These are phyloP conservation scores for Suillus plorans DNA, from an alignment of 768 basidiomycete genomes.

Conservation along the genomic window DNA sequence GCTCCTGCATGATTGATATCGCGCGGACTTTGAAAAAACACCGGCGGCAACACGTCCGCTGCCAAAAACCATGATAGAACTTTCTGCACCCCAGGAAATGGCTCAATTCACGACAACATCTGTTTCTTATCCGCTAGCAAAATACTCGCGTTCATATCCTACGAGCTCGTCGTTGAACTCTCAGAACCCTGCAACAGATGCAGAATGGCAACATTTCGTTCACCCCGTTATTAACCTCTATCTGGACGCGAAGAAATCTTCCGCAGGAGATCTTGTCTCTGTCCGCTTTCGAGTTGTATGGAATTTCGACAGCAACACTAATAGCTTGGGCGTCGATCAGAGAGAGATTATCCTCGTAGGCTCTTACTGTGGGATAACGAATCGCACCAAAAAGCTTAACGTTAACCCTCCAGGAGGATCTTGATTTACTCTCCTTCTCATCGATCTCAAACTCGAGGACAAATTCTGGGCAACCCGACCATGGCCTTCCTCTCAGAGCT, in stretches of 20 bases:
- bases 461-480: conserved; percentile 35
- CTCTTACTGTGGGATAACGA: conserved; percentile 12
- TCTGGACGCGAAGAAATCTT: conserved; percentile 58
- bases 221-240: conserved; percentile 66
- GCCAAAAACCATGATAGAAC: too few relatives aligned
- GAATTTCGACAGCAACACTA: conserved; percentile 45
- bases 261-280: conserved; percentile 54
- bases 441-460: conserved; percentile 34
- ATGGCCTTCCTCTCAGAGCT: conserved; percentile 74
- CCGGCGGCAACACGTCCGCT: too few relatives aligned
- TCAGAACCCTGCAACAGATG: conserved; percentile 23
- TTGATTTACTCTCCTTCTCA: conserved; percentile 73
- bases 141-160: conserved; percentile 71
- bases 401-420: conserved; percentile 57
- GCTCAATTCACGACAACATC: conserved; percentile 51
- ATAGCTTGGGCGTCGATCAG: conserved; percentile 41
- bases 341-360: conserved; percentile 69
- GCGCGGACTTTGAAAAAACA: too few relatives aligned
- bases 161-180: conserved; percentile 11
- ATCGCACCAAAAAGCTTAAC: conserved; percentile 1
- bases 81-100: conserved; percentile 10
- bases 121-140: conserved; percentile 51
- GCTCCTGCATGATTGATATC: too few relatives aligned
- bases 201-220: conserved; percentile 78
- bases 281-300: conserved; percentile 66